Percentiles rank a stretch among this genome's conserved stretches.
Evolutionary conservation across 2,329 filamentous ascomycete genomes (phyloP).

Genomic region (Aspergillus sp.): DNA sequence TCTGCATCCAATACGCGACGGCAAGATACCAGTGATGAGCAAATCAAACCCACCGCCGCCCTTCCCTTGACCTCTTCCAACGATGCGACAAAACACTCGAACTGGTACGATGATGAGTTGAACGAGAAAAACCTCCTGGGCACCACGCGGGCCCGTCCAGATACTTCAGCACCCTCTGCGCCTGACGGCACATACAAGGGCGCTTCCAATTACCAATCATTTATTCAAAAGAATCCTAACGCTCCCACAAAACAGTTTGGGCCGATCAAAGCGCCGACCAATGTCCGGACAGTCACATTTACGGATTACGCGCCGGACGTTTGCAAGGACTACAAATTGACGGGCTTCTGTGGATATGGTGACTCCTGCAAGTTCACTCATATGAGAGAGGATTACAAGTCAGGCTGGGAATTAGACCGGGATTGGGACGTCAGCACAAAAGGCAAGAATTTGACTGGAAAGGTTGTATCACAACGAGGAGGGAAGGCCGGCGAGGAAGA

Average conservation of each 20-base stretch:
- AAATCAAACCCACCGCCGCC: constrained; percentile 65
- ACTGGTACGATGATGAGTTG: constrained; percentile 81
- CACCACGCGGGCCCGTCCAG: constrained; percentile 31
- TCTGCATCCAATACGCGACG: constrained; percentile 47
- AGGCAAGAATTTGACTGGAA: constrained; percentile 52
- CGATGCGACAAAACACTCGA: constrained; percentile 85
- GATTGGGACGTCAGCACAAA: constrained; percentile 89
- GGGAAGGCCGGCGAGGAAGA: constrained; percentile 53
- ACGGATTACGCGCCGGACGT: constrained; percentile 92
- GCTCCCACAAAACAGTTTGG: constrained; percentile 73
- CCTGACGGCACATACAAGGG: constrained; percentile 77
- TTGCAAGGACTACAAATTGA: constrained; percentile 92
- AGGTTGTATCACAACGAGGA: constrained; percentile 52
- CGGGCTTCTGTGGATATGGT: constrained; percentile 71
- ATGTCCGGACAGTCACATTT: constrained; percentile 86
- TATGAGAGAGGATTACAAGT: constrained; percentile 69
- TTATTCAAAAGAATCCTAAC: constrained; percentile 81
- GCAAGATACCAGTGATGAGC: constrained; percentile 55
- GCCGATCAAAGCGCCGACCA: constrained; percentile 82
- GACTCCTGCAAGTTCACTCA: constrained; percentile 77
- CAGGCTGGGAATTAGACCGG: constrained; percentile 92
- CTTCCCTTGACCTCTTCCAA: constrained; percentile 68
- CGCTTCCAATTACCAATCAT: constrained; percentile 70
- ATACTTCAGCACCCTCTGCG: constrained; percentile 21
- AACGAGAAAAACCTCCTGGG: constrained; percentile 53